phyloP scores from a whole-genome alignment of 2,329 filamentous ascomycete species.

The Pestalotiopsis sp. region DNA sequence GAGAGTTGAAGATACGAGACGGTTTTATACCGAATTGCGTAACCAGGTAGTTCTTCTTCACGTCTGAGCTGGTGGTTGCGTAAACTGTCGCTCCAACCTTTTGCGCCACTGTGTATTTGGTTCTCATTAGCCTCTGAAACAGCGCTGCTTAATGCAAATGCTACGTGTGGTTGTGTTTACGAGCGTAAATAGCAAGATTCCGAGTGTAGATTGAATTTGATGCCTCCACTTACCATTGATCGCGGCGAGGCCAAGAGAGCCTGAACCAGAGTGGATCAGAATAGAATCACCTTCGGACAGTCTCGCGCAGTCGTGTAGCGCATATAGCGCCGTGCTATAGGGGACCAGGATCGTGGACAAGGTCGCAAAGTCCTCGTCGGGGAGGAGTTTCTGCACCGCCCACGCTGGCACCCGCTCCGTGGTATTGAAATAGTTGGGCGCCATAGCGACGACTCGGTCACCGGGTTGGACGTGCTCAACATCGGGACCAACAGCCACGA shows the following conservation, averaged over 20 bases:
- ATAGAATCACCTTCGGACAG: slow-evolving; percentile 16
- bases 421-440: slow-evolving; percentile 10
- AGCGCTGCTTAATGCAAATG: too few species aligned
- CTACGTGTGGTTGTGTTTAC: too few species aligned
- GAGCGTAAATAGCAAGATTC: too few species aligned
- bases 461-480: slow-evolving; percentile 3
- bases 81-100: slow-evolving; percentile 17
- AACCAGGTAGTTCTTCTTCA: slow-evolving; percentile 17
- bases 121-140: too few species aligned
- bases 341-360: slow-evolving; percentile 11
- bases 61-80: slow-evolving; percentile 13
- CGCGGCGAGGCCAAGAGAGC: slow-evolving; percentile 19
- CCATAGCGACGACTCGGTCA: slow-evolving; percentile 16
- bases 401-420: slow-evolving; percentile 11
- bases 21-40: slow-evolving; percentile 11
- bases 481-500: slow-evolving; percentile 3
- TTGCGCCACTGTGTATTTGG: slow-evolving; percentile 10
- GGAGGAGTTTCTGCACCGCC: slow-evolving; percentile 6
- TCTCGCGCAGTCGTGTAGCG: slow-evolving; percentile 13
- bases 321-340: slow-evolving; percentile 19
- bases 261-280: slow-evolving; percentile 19
- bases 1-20: slow-evolving; percentile 16
- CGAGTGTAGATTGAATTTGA: too few species aligned
- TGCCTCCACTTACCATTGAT: slow-evolving; percentile 9
- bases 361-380: slow-evolving; percentile 9